A percentile compares a stretch with the other conserved stretches of the same genome.
Conservation (phyloP, 73 alveolate genomes). For the Stentor roeselii region DNA sequence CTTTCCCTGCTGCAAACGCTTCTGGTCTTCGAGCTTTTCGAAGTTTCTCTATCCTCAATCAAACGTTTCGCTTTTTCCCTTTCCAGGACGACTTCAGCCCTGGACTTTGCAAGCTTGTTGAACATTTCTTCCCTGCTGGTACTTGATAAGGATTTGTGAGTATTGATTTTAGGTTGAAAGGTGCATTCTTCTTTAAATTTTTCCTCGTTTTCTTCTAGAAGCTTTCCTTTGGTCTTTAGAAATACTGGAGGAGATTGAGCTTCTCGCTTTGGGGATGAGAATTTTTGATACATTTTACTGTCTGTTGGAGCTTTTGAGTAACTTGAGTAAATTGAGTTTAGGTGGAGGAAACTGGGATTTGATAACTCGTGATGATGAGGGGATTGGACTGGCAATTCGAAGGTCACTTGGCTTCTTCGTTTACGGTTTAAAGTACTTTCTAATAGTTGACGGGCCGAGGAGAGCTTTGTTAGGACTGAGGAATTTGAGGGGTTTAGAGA, state of each 20-base stretch:
- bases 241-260: not conserved
- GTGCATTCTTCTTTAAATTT: slow-evolving; percentile 24
- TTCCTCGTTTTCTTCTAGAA: slow-evolving; percentile 19
- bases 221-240: not conserved
- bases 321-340: not conserved
- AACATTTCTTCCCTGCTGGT: slow-evolving; percentile 13
- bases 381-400: not conserved
- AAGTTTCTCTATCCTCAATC: not conserved
- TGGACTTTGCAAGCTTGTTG: not conserved
- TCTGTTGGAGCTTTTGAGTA: not conserved
- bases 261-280: not conserved
- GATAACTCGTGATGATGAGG: not conserved
- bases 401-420: not conserved
- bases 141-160: not conserved
- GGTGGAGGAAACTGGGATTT: slow-evolving; percentile 8
- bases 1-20: not conserved
- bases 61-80: slow-evolving; percentile 1
- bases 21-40: not conserved
- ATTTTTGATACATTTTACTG: not conserved
- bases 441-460: not conserved
- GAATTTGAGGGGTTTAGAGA: too few species aligned
- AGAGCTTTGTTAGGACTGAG: not conserved
- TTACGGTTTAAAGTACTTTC: not conserved
- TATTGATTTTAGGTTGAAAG: not conserved
- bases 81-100: not conserved